phyloP scores from a whole-genome alignment of 345 rosid species.

The Cardiospermum halicacabum region DNA sequence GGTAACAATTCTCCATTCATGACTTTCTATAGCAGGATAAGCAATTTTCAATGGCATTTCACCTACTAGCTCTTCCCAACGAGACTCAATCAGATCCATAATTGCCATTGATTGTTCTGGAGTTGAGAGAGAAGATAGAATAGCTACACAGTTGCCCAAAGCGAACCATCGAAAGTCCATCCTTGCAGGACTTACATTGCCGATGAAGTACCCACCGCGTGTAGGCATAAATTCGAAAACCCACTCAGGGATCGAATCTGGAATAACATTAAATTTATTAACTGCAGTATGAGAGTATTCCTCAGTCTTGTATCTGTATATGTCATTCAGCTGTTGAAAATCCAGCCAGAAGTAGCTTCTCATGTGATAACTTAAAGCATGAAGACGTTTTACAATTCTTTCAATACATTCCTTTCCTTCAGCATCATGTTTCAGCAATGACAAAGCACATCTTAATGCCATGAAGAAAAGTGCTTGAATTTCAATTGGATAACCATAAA shows the following conservation, averaged over 20 bases:
- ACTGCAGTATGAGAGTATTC: constrained; percentile 68
- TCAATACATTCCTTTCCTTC: constrained; percentile 55
- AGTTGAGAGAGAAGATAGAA: constrained; percentile 53
- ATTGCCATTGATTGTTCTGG: constrained; percentile 65
- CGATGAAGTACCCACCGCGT: constrained; percentile 63
- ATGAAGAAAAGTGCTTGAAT: constrained; percentile 75
- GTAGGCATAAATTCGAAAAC: constrained; percentile 66
- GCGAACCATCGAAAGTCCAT: constrained; percentile 76
- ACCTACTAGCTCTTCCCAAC: constrained; percentile 64
- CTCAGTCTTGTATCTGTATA: constrained; percentile 55
- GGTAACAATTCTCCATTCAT: constrained; percentile 54
- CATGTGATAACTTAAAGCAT: constrained; percentile 59
- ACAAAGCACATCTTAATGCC: constrained; percentile 57
- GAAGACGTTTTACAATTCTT: constrained; percentile 55
- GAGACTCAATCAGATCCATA: constrained; percentile 60
- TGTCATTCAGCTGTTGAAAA: constrained; percentile 55
- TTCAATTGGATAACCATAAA: constrained; percentile 80
- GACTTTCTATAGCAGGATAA: constrained; percentile 57
- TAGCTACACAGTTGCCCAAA: constrained; percentile 53
- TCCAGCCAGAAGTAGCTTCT: constrained; percentile 61
- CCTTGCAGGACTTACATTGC: constrained; percentile 72
- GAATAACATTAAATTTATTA: constrained; percentile 59
- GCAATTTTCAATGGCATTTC: constrained; percentile 60
- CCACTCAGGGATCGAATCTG: constrained; percentile 61
- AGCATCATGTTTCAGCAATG: constrained; percentile 58